phyloP scores from a whole-genome alignment of 1,284 basidiomycete genomes.

The Ustilago sp. region DNA sequence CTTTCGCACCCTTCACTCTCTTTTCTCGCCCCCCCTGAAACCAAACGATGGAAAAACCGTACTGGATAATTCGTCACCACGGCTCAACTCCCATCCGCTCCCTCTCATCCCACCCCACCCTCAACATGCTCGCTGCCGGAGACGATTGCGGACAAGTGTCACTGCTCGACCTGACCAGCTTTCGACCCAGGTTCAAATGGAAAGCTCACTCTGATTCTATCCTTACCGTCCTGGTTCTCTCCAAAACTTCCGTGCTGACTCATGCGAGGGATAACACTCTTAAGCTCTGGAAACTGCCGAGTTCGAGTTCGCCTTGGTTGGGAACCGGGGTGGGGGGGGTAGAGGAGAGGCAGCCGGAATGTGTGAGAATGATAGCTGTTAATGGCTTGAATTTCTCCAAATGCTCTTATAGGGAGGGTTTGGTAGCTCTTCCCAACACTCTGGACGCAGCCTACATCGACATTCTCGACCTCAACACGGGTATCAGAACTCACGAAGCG shows the following conservation, averaged over 20 bases:
- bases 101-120: slow-evolving; percentile 74
- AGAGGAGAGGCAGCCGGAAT: slow-evolving; percentile 72
- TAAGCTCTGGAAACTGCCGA: slow-evolving; percentile 74
- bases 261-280: slow-evolving; percentile 88
- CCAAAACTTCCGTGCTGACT: slow-evolving; percentile 78
- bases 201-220: slow-evolving; percentile 80
- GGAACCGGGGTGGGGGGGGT: not conserved
- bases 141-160: slow-evolving; percentile 80
- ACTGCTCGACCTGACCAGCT: slow-evolving; percentile 78
- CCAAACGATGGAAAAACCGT: slow-evolving; percentile 71
- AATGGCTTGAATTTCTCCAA: slow-evolving; percentile 91
- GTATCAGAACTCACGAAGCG: slow-evolving; percentile 80
- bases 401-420: slow-evolving; percentile 75
- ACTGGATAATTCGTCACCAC: slow-evolving; percentile 82
- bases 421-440: slow-evolving; percentile 85
- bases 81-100: slow-evolving; percentile 74
- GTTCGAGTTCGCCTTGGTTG: not conserved
- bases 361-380: slow-evolving; percentile 80
- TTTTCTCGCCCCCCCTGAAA: not conserved
- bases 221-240: slow-evolving; percentile 80
- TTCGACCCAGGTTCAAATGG: slow-evolving; percentile 81
- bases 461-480: slow-evolving; percentile 78
- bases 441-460: slow-evolving; percentile 88
- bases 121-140: slow-evolving; percentile 82
- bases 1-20: too few species aligned